A percentile compares a stretch with the other conserved stretches of the same genome.
These are phyloP conservation scores for Malus domestica DNA, from an alignment of 306 rosid genomes.

Conservation along the genomic window ASM211411v1 NC_041801.1:640501-641000, in stretches of 20 bases:
- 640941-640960: background rate
- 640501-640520: background rate
- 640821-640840: background rate
- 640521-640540: no score
- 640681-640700: constrained; percentile 57
- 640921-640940: background rate
- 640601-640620: constrained; percentile 91
- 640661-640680: constrained; percentile 93
- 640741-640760: constrained; percentile 12
- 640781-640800: background rate
- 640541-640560: background rate
- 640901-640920: background rate
- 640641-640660: constrained; percentile 73
- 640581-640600: constrained; percentile 38
- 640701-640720: constrained; percentile 46
- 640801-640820: background rate
- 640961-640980: background rate
- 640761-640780: background rate
- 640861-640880: background rate
- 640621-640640: constrained; percentile 65
- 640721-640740: constrained; percentile 54
- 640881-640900: background rate
- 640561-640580: background rate
- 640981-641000: constrained; percentile 15
- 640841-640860: background rate